These are phyloP conservation scores for Exserohilum turcica DNA, from an alignment of 2,329 filamentous ascomycete genomes.

Conservation along the genomic window DNA sequence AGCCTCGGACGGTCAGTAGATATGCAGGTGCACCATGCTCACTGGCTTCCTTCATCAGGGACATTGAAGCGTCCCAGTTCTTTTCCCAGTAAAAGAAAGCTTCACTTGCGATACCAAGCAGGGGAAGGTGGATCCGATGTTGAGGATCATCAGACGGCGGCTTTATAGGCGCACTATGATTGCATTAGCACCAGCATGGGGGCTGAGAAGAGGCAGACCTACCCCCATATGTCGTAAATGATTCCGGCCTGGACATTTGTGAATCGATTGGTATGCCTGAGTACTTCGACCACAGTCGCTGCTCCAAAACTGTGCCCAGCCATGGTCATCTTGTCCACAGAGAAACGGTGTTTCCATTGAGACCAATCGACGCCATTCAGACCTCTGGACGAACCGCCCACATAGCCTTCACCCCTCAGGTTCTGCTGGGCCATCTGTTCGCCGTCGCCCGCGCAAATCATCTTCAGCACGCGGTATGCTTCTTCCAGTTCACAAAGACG, in stretches of 20 bases:
- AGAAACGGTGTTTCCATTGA: slow-evolving; percentile 62
- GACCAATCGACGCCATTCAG: slow-evolving; percentile 63
- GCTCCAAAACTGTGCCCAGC: slow-evolving; percentile 72
- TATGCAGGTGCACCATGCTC: slow-evolving; percentile 54
- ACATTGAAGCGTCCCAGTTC: slow-evolving; percentile 64
- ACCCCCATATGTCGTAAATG: slow-evolving; percentile 69
- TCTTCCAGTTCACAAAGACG: slow-evolving; percentile 69
- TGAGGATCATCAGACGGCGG: slow-evolving; percentile 50
- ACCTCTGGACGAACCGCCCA: slow-evolving; percentile 64
- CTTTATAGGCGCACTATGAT: slow-evolving; percentile 53
- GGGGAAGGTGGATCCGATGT: slow-evolving; percentile 58
- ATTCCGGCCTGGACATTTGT: slow-evolving; percentile 66
- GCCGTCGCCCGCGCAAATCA: slow-evolving; percentile 62
- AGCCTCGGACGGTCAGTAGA: slow-evolving; percentile 59
- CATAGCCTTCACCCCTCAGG: slow-evolving; percentile 61
- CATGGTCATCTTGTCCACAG: slow-evolving; percentile 62
- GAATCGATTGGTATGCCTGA: slow-evolving; percentile 61
- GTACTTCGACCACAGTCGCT: slow-evolving; percentile 65
- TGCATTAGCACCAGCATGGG: slow-evolving; percentile 12
- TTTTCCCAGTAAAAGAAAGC: slow-evolving; percentile 72
- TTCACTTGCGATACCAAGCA: slow-evolving; percentile 69
- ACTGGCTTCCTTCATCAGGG: slow-evolving; percentile 62
- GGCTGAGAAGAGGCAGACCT: background rate
- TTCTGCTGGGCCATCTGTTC: slow-evolving; percentile 59
- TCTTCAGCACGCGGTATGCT: slow-evolving; percentile 61